Conservation (phyloP, 1,284 basidiomycete genomes). For the Rhodotorula sp. region DNA sequence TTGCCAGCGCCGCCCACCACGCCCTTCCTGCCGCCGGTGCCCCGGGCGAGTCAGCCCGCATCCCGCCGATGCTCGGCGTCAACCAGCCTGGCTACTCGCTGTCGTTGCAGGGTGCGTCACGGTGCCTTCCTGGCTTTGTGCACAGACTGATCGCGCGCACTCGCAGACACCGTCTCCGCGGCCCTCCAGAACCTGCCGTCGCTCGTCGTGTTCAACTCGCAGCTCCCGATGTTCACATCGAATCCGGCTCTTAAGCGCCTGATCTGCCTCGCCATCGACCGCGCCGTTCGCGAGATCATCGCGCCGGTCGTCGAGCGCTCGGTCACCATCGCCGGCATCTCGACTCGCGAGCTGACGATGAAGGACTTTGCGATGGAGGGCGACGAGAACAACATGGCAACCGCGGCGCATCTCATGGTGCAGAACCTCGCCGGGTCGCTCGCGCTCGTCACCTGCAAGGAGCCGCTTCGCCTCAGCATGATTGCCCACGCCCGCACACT, state of each 20-base stretch:
- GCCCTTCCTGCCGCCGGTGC: conserved; percentile 28
- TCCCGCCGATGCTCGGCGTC: conserved; percentile 36
- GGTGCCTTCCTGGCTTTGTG: too few relatives aligned
- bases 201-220: conserved; percentile 72
- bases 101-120: conserved; percentile 38
- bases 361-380: conserved; percentile 97
- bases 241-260: conserved; percentile 88
- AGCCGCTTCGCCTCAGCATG: conserved; percentile 90
- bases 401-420: conserved; percentile 93
- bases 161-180: conserved; percentile 56
- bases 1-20: conserved; percentile 25
- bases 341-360: conserved; percentile 88
- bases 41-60: conserved; percentile 24
- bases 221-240: conserved; percentile 62
- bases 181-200: conserved; percentile 72
- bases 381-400: conserved; percentile 85
- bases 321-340: conserved; percentile 98
- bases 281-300: conserved; percentile 96
- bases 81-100: conserved; percentile 45
- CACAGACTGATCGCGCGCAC: background rate
- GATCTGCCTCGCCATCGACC: conserved; percentile 86
- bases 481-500: conserved; percentile 81
- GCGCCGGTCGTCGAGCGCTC: conserved; percentile 96
- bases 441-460: conserved; percentile 97
- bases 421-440: conserved; percentile 95